Evolutionary conservation across 345 rosid species (phyloP), one percentile per base, ranked within the genome.

Genomic region (Capsella bursapastoris): DNA sequence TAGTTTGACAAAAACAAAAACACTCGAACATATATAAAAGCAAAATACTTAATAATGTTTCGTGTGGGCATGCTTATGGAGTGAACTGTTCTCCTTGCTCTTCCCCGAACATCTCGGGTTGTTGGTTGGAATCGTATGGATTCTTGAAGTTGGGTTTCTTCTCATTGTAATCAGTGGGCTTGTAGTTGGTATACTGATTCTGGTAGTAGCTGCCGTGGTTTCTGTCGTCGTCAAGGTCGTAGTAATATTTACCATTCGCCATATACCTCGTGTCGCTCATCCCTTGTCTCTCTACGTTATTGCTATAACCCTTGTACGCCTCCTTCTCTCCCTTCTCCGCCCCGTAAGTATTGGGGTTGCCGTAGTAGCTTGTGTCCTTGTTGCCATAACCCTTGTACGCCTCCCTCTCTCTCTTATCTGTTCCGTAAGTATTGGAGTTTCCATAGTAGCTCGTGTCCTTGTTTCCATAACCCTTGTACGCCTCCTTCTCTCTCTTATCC

Each of bases 201-300:
- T 71, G 60, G 72, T 77, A 77, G 15, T 48, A 70, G 51, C 67
- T 55, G 8, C 80, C 74, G 60, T 79, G 75, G 60, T 75, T 79
- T 69, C 66, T 74, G 2, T 79, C 68, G 48, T 80, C 76, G 10
- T 71, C 75, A 65, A 64, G 66, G 35, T 80, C 82, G 52, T 50
- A 48, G 43, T 29, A 80, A 58, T 83, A 83, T 25, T 72, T 80
- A 47, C 86, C 86, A 0, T 83, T 78, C 1, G 77, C 78, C 74
- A 73, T 67, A 52, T 62, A 78, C 71, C 82, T 78, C 27, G 82
- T 78, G 57, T 73, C 82, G 15, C 82, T 73, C 82, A 78, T 73
- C 31, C 75, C 79, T 79, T 70, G 72, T 64, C 71, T 74, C 52
- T 49, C 71, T 18, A 57, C 79, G 11, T 76, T 62, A 60, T 74